These are phyloP conservation scores for Starmerella cellae DNA, from an alignment of 805 yeast genomes.

Conservation along the genomic window DNA sequence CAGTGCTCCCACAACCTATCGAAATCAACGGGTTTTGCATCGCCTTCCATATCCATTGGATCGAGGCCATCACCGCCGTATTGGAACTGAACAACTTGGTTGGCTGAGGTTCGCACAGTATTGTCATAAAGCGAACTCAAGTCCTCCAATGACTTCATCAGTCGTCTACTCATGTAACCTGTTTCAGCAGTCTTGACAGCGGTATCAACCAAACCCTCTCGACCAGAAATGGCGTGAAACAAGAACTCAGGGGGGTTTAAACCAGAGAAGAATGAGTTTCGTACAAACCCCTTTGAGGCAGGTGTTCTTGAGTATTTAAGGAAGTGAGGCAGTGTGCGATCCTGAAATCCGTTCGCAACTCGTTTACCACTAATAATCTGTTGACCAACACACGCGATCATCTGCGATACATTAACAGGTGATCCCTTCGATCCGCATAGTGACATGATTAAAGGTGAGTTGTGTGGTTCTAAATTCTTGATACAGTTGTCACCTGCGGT, in stretches of 20 bases:
- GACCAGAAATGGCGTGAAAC: slow-evolving; percentile 97
- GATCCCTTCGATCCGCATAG: slow-evolving; percentile 99
- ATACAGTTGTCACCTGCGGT: slow-evolving; percentile 98
- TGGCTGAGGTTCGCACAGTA: slow-evolving; percentile 88
- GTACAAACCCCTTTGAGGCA: slow-evolving; percentile 92
- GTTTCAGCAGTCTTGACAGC: slow-evolving; percentile 99
- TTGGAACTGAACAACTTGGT: slow-evolving; percentile 92
- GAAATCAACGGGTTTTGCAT: slow-evolving; percentile 91
- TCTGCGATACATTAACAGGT: slow-evolving; percentile 92
- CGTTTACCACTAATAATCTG: slow-evolving; percentile 97
- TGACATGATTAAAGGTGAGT: slow-evolving; percentile 97
- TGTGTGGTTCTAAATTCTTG: slow-evolving; percentile 70
- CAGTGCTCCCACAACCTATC: slow-evolving; percentile 92
- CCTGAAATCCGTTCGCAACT: slow-evolving; percentile 99
- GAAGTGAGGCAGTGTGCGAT: slow-evolving; percentile 94
- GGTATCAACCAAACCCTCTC: slow-evolving; percentile 98
- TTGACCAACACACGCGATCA: slow-evolving; percentile 97
- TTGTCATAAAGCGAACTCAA: slow-evolving; percentile 83
- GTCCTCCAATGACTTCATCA: slow-evolving; percentile 96
- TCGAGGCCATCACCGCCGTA: slow-evolving; percentile 98
- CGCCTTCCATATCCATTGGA: slow-evolving; percentile 98
- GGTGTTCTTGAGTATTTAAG: slow-evolving; percentile 93
- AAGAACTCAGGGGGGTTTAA: slow-evolving; percentile 91
- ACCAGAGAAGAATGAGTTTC: slow-evolving; percentile 91
- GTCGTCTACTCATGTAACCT: slow-evolving; percentile 94